Evolutionary conservation across 148 eudicot genomes (phyloP).

Genomic region (Linanthus parryae): DNA sequence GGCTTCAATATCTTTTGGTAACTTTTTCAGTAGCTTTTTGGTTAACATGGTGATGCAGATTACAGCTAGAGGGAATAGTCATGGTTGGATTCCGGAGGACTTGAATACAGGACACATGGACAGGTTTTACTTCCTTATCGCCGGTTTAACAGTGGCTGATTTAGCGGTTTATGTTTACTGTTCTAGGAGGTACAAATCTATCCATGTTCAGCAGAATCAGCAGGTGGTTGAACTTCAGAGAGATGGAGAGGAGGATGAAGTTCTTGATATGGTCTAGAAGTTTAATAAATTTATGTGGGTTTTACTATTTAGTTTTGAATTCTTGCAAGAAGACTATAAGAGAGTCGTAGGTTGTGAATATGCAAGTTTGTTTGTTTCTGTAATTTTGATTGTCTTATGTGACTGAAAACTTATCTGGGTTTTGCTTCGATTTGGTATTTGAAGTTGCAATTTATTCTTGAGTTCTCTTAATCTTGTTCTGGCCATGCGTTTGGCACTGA

Average conservation of each 20-base stretch:
- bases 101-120: slow-evolving; percentile 74
- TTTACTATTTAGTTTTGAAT: no score
- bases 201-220: slow-evolving; percentile 16
- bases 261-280: no score
- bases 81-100: slow-evolving; percentile 79
- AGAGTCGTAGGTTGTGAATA: no score
- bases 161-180: slow-evolving; percentile 39
- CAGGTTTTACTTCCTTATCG: slow-evolving; percentile 66
- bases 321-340: no score
- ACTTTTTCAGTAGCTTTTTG: slow-evolving; percentile 59
- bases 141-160: slow-evolving; percentile 43
- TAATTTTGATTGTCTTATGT: no score
- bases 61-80: slow-evolving; percentile 30
- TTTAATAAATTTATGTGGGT: no score
- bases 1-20: slow-evolving; percentile 89
- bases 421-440: no score
- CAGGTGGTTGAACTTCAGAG: not conserved
- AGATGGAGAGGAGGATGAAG: slow-evolving; percentile 10
- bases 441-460: no score
- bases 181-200: slow-evolving; percentile 66
- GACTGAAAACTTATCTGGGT: no score
- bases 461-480: no score
- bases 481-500: no score
- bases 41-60: slow-evolving; percentile 65
- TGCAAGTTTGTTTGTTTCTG: no score